Evolutionary conservation across 257 asterid genomes (phyloP), one percentile per base, ranked within the genome.

Genomic region (Craterostigma plantagineum): DNA sequence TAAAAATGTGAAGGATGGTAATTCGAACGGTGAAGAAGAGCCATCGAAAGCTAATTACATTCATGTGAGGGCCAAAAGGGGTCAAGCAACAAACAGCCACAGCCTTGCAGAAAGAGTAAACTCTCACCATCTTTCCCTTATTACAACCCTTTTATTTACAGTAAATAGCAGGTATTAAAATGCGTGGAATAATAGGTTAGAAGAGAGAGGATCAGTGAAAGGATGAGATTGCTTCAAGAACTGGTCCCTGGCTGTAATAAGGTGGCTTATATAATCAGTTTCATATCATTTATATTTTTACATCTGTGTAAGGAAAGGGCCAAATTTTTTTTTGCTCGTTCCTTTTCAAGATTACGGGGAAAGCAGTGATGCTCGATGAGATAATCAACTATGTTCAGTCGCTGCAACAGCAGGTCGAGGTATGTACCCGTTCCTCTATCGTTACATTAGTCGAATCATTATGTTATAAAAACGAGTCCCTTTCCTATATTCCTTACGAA

Each of bases 301-400:
- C 4, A 11, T 11, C 14, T 11, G 10, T 11, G 45, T 11, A 9
- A 8, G 8, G 12, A 9, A 8, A 41, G 15, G 13, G 45, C 17
- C 5, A 5, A 9, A 3, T 8, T 16, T 23, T 6, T n/a, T 33
- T 51, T 46, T 44, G 3, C 10, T 10, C 7, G 41, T 46, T 46
- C 60, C 66, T 53, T 67, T 44, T 43, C 33, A 48, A 87, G 98
- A 82, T 87, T 53, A 82, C 92, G 45, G 98, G 95, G 49, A 87
- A 87, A 67, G 98, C 98, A 8, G 77, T 87, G 76, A 82, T 87
- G 92, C 95, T 82, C 30, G 98, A 87, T 68, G 98, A 87, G 76
- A 87, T 87, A 45, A 87, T 87, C 67, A 87, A 87, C 68, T 86
- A 86, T 44, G 94, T 86, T 44, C 94, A 86, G 58, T 86, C 92